Percentiles rank a stretch among this genome's conserved stretches.
phyloP scores from a whole-genome alignment of 2,329 filamentous ascomycete species.

The Penicillium hesseltinei region DNA sequence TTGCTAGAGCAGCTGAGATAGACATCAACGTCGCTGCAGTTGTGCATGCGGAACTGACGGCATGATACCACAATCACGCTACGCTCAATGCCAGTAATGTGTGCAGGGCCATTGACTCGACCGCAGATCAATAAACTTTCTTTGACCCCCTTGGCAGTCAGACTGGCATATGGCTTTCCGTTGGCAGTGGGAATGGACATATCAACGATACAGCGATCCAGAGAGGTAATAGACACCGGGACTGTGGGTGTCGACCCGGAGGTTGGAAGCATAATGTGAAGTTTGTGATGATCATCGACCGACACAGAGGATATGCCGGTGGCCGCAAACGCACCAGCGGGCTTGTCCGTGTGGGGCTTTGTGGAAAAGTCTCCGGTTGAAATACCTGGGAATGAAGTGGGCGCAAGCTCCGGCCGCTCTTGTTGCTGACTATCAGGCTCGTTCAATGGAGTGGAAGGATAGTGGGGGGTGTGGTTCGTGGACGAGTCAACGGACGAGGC shows the following conservation, averaged over 20 bases:
- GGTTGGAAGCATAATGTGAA: conserved; percentile 74
- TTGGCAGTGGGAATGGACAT: conserved; percentile 64
- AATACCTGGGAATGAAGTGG: conserved; percentile 35
- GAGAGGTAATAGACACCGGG: conserved; percentile 68
- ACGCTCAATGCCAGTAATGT: conserved; percentile 72
- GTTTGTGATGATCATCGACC: conserved; percentile 64
- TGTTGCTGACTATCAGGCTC: conserved; percentile 35
- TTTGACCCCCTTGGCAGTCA: conserved; percentile 67
- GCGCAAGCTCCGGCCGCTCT: conserved; percentile 36
- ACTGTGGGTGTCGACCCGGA: conserved; percentile 69
- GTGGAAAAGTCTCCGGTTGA: conserved; percentile 22
- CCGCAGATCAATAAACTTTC: conserved; percentile 74
- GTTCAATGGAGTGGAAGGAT: conserved; percentile 38
- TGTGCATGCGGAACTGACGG: conserved; percentile 90
- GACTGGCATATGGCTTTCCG: conserved; percentile 66
- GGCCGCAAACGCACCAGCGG: conserved; percentile 57
- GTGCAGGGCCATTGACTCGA: conserved; percentile 73
- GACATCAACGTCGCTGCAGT: conserved; percentile 74
- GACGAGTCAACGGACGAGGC: conserved; percentile 44
- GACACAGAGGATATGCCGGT: conserved; percentile 53
- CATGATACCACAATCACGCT: conserved; percentile 76
- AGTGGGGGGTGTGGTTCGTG: conserved; percentile 34
- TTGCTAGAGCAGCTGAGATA: conserved; percentile 80
- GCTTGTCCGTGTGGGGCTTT: conserved; percentile 21
- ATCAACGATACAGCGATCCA: conserved; percentile 73